phyloP scores from a whole-genome alignment of 1,284 basidiomycete genomes.

The Ustilago lituana region DNA sequence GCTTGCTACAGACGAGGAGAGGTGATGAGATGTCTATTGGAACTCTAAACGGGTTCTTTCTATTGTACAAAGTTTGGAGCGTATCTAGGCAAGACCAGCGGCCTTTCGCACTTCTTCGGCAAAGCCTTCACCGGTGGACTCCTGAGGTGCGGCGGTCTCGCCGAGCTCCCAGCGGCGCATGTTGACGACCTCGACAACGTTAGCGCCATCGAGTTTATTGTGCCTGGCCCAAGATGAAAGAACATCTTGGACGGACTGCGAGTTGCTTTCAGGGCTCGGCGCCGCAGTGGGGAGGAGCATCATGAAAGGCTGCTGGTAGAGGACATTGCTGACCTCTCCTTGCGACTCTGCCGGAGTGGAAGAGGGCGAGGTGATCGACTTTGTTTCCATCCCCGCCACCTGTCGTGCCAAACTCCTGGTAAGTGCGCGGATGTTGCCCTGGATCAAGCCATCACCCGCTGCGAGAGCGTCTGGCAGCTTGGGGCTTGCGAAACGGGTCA shows the following conservation, averaged over 20 bases:
- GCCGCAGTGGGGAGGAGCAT: slow-evolving; percentile 71
- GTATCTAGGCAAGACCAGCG: slow-evolving; percentile 49
- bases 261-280: slow-evolving; percentile 69
- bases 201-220: slow-evolving; percentile 69
- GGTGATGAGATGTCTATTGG: slow-evolving; percentile 7
- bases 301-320: slow-evolving; percentile 85
- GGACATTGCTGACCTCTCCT: slow-evolving; percentile 72
- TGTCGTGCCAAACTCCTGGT: slow-evolving; percentile 83
- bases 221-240: slow-evolving; percentile 76
- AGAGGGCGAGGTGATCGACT: slow-evolving; percentile 70
- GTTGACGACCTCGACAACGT: slow-evolving; percentile 66
- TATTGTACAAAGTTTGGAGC: slow-evolving; percentile 8
- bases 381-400: slow-evolving; percentile 83
- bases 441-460: neutral
- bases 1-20: neutral
- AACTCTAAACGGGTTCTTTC: neutral
- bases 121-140: slow-evolving; percentile 32
- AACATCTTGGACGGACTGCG: slow-evolving; percentile 73
- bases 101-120: slow-evolving; percentile 61
- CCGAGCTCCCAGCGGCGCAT: slow-evolving; percentile 68
- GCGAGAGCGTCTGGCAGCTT: slow-evolving; percentile 22
- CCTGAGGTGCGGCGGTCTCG: slow-evolving; percentile 51
- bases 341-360: slow-evolving; percentile 57
- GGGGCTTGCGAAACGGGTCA: slow-evolving; percentile 37
- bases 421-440: slow-evolving; percentile 73